phyloP scores from a whole-genome alignment of 495 filamentous ascomycete species.

The Penicillium roqueforti region DNA sequence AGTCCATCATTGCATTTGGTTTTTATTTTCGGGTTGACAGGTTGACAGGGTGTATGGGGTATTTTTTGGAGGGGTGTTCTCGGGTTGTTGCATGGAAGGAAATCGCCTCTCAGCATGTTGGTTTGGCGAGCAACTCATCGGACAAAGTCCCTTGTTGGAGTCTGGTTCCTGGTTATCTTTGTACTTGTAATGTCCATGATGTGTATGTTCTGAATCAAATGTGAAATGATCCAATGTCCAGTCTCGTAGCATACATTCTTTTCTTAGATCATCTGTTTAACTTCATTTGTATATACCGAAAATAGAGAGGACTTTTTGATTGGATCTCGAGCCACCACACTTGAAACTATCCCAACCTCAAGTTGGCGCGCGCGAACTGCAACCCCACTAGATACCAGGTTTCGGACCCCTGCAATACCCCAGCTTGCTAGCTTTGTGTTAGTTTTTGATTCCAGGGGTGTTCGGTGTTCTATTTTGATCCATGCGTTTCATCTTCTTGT shows the following conservation, averaged over 20 bases:
- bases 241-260: background rate
- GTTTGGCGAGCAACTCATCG: constrained; percentile 20
- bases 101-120: constrained; percentile 29
- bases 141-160: constrained; percentile 8
- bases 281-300: background rate
- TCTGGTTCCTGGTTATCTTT: constrained; percentile 1
- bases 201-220: constrained; percentile 19
- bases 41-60: constrained; percentile 8
- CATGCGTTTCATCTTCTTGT: constrained; percentile 19
- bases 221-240: constrained; percentile 3
- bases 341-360: constrained; percentile 14
- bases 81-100: constrained; percentile 25
- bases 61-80: constrained; percentile 12
- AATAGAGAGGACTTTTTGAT: constrained; percentile 4
- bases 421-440: background rate
- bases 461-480: constrained; percentile 9
- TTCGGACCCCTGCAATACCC: background rate
- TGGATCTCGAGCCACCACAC: constrained; percentile 10
- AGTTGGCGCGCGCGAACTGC: constrained; percentile 27
- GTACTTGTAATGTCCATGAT: constrained; percentile 25
- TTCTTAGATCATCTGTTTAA: background rate
- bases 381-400: background rate
- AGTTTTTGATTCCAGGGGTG: background rate
- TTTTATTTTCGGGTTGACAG: constrained; percentile 4
- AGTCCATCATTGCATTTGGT: constrained; percentile 17